phyloP scores from a whole-genome alignment of 2,329 filamentous ascomycete genomes.

The Xylaria arbuscula region DNA sequence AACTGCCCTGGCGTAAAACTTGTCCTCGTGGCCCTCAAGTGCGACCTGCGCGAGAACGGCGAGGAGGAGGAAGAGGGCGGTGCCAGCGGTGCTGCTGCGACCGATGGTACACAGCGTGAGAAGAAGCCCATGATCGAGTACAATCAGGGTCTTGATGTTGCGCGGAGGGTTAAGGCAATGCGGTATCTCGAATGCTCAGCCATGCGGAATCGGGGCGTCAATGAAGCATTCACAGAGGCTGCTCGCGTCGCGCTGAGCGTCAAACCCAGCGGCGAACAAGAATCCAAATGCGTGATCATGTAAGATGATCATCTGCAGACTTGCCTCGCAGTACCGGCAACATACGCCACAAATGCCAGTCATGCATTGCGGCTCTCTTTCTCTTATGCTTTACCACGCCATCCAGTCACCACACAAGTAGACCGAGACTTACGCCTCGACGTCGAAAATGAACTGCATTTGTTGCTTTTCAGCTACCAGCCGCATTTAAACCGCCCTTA shows the following conservation, averaged over 20 bases:
- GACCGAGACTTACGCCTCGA: conserved; percentile 7
- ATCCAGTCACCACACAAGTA: not conserved
- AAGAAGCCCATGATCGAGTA: conserved; percentile 85
- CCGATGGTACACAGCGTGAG: conserved; percentile 59
- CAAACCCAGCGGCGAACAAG: conserved; percentile 70
- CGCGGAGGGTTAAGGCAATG: conserved; percentile 89
- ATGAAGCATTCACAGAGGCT: conserved; percentile 98
- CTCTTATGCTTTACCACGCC: conserved; percentile 3
- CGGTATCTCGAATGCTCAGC: conserved; percentile 98
- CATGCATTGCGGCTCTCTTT: conserved; percentile 10
- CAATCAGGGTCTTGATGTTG: conserved; percentile 90
- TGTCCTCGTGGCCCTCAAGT: conserved; percentile 95
- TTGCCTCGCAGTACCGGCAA: not conserved
- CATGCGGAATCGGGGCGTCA: conserved; percentile 97
- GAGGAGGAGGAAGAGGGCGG: conserved; percentile 73
- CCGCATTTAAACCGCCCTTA: conserved; percentile 26
- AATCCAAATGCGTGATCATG: conserved; percentile 71
- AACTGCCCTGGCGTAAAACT: conserved; percentile 96
- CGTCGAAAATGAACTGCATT: conserved; percentile 4
- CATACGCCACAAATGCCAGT: conserved; percentile 5
- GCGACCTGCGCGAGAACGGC: conserved; percentile 85
- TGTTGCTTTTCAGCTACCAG: conserved; percentile 13
- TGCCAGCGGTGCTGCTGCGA: conserved; percentile 53
- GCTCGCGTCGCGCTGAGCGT: conserved; percentile 89
- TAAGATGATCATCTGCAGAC: conserved; percentile 48